Conservation (phyloP, 306 rosid species). For the Alnus glutinosa region DNA sequence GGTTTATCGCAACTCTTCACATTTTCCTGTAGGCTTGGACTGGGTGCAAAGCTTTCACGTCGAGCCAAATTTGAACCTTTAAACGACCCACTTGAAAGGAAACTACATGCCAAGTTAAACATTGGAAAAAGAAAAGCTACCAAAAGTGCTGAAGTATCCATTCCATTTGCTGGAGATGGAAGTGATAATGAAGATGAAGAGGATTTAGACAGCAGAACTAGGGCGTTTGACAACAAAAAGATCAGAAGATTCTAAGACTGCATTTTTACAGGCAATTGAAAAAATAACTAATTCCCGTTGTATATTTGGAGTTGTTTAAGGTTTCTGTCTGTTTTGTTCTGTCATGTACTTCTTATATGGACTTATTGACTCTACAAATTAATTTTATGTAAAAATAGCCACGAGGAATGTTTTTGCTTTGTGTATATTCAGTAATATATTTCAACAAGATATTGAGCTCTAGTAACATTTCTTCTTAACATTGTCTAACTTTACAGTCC, state of each 20-base stretch:
- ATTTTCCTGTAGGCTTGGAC: constrained; percentile 65
- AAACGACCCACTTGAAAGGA: constrained; percentile 69
- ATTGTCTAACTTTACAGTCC: neutral
- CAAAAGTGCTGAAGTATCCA: constrained; percentile 42
- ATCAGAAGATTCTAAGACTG: constrained; percentile 34
- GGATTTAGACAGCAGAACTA: constrained; percentile 65
- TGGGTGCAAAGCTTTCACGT: constrained; percentile 75
- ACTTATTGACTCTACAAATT: neutral
- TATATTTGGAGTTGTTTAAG: neutral
- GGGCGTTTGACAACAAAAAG: constrained; percentile 60
- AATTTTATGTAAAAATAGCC: neutral
- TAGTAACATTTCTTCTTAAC: neutral
- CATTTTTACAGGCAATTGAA: constrained; percentile 42
- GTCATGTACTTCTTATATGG: neutral
- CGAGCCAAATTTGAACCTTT: constrained; percentile 54
- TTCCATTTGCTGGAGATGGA: constrained; percentile 27
- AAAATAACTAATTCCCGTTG: constrained; percentile 35
- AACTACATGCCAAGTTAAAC: constrained; percentile 56
- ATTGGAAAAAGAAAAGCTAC: constrained; percentile 60
- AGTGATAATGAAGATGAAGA: constrained; percentile 42
- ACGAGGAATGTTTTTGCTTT: neutral
- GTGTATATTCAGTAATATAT: neutral
- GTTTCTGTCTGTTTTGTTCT: neutral
- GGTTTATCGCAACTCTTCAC: neutral
- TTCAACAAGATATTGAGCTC: constrained; percentile 2